phyloP scores from a whole-genome alignment of 805 yeast species.

The Suhomyces prunicola region DNA sequence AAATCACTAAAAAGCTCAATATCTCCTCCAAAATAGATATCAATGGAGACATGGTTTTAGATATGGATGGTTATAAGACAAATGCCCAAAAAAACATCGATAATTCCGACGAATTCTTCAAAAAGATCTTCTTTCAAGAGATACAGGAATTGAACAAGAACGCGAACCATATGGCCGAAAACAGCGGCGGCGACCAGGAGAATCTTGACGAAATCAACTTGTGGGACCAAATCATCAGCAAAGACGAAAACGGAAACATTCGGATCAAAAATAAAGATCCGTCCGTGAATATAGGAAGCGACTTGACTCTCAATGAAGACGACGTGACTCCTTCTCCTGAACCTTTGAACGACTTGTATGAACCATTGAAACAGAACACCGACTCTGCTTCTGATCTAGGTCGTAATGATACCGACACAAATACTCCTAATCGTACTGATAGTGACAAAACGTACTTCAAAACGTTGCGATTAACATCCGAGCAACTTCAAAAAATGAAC shows the following conservation, averaged over 20 bases:
- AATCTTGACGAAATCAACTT: constrained; percentile 20
- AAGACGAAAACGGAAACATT: constrained; percentile 66
- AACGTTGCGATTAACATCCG: constrained; percentile 86
- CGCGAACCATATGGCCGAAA: constrained; percentile 1
- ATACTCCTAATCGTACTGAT: not conserved
- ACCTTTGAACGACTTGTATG: constrained; percentile 10
- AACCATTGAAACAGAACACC: not conserved
- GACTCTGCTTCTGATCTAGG: not conserved
- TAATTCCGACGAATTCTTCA: constrained; percentile 71
- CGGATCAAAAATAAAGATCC: constrained; percentile 42
- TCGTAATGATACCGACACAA: not conserved
- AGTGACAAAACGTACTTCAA: constrained; percentile 58
- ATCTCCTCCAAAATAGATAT: constrained; percentile 86
- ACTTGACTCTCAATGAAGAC: constrained; percentile 4
- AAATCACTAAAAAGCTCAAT: constrained; percentile 65
- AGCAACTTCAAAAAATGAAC: constrained; percentile 72
- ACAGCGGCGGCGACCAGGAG: constrained; percentile 8
- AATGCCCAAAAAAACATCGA: constrained; percentile 68
- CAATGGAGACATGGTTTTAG: constrained; percentile 86
- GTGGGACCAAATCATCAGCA: constrained; percentile 40
- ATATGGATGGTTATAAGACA: constrained; percentile 94
- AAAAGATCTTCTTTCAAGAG: constrained; percentile 73
- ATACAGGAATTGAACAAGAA: constrained; percentile 33
- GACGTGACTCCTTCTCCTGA: constrained; percentile 5
- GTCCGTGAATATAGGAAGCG: not conserved